phyloP scores from a whole-genome alignment of 305 asterid species.

The Withania somnifera region DNA sequence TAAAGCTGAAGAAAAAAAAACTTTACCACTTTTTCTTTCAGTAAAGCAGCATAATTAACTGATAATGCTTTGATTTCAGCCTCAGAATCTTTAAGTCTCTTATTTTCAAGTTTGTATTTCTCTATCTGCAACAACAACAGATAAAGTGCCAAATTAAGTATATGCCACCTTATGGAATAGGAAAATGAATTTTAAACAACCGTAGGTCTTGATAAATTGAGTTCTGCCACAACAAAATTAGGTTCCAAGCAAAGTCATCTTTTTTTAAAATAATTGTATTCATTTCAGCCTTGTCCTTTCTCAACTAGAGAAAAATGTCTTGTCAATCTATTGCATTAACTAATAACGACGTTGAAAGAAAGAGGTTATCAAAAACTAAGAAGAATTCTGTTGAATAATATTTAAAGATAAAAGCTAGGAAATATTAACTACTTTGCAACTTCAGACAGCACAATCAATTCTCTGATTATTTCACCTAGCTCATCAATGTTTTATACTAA shows the following conservation, averaged over 20 bases:
- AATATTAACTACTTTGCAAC: background rate
- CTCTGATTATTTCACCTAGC: background rate
- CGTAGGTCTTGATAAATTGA: background rate
- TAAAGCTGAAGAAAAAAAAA: slow-evolving; percentile 3
- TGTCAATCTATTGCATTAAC: background rate
- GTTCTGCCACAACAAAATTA: background rate
- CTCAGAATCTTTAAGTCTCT: slow-evolving; percentile 90
- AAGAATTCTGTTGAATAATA: background rate
- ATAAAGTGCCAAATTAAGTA: background rate
- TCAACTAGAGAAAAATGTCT: background rate
- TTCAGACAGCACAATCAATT: background rate
- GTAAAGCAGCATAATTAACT: slow-evolving; percentile 83
- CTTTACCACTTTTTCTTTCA: slow-evolving; percentile 86
- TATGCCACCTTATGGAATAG: background rate
- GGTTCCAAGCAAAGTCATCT: background rate
- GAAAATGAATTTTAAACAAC: background rate
- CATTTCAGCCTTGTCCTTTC: background rate
- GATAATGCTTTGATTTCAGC: slow-evolving; percentile 89
- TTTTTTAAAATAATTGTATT: background rate
- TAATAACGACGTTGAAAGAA: background rate
- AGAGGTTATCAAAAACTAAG: background rate
- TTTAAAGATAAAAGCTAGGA: background rate
- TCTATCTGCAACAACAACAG: slow-evolving; percentile 36
- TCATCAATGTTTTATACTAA: background rate
- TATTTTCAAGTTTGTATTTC: slow-evolving; percentile 59